Conservation (phyloP, 2,329 filamentous ascomycete genomes). For the Stemphylium lycopersici region DNA sequence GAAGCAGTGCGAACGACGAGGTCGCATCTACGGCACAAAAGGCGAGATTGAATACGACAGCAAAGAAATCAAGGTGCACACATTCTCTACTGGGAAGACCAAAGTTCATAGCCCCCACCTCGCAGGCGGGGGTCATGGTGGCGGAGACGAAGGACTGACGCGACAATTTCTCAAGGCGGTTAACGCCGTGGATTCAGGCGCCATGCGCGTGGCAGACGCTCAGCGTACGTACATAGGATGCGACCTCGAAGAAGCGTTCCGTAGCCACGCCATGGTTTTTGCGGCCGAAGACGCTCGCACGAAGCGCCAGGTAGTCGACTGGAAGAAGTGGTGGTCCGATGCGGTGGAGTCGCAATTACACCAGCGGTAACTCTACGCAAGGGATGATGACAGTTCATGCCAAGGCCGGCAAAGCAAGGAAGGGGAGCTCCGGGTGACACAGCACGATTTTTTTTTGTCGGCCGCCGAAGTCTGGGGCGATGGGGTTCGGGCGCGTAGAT, state of each 20-base stretch:
- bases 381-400: constrained; percentile 5
- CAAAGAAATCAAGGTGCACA: constrained; percentile 73
- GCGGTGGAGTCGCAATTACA: constrained; percentile 53
- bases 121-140: constrained; percentile 71
- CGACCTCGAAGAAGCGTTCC: constrained; percentile 82
- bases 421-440: neutral
- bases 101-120: constrained; percentile 65
- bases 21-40: constrained; percentile 81
- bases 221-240: constrained; percentile 81
- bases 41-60: constrained; percentile 91
- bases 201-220: constrained; percentile 69
- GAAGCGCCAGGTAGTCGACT: constrained; percentile 73
- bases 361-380: constrained; percentile 17
- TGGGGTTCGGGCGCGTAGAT: constrained; percentile 38
- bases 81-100: constrained; percentile 67
- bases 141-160: constrained; percentile 80
- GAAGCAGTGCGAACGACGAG: constrained; percentile 84
- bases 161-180: constrained; percentile 84
- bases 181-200: constrained; percentile 74
- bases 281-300: constrained; percentile 86
- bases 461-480: constrained; percentile 8
- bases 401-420: constrained; percentile 2
- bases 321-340: constrained; percentile 74
- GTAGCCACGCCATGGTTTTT: constrained; percentile 91
- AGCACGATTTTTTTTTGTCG: neutral